phyloP scores from a whole-genome alignment of 768 basidiomycete species.

The Coprinopsis marcescibilis region DNA sequence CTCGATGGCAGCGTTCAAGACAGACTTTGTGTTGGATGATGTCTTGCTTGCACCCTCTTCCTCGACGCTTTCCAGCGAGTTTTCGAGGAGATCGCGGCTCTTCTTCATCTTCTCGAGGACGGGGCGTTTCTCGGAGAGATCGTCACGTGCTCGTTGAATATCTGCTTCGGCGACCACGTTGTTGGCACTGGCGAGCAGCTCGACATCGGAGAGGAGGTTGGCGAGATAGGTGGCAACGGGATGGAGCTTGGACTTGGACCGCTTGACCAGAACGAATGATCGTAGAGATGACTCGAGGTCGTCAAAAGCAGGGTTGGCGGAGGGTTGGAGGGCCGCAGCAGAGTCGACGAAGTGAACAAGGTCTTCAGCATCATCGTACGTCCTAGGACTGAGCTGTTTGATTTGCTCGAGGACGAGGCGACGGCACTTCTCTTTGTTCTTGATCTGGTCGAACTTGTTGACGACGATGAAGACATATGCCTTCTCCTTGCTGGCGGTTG shows the following conservation, averaged over 20 bases:
- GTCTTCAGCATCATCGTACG: slow-evolving; percentile 85
- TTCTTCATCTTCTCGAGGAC: slow-evolving; percentile 84
- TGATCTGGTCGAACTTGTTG: slow-evolving; percentile 95
- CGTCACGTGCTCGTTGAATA: slow-evolving; percentile 61
- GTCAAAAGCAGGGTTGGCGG: slow-evolving; percentile 68
- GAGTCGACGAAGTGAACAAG: slow-evolving; percentile 99
- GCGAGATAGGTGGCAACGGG: slow-evolving; percentile 89
- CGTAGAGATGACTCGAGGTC: slow-evolving; percentile 86
- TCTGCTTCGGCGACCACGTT: slow-evolving; percentile 80
- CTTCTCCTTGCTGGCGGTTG: slow-evolving; percentile 92
- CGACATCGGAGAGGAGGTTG: slow-evolving; percentile 86
- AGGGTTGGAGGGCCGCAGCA: slow-evolving; percentile 60
- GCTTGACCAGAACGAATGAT: slow-evolving; percentile 93
- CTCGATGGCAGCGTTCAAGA: slow-evolving; percentile 66
- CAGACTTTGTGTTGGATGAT: slow-evolving; percentile 44
- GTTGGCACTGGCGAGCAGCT: slow-evolving; percentile 82
- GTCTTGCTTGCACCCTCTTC: slow-evolving; percentile 62
- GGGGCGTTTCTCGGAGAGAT: slow-evolving; percentile 66
- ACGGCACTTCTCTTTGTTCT: slow-evolving; percentile 90
- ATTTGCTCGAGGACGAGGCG: slow-evolving; percentile 90
- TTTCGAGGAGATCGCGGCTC: slow-evolving; percentile 70
- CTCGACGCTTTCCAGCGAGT: slow-evolving; percentile 71
- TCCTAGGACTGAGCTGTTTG: slow-evolving; percentile 85
- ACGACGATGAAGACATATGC: slow-evolving; percentile 98
- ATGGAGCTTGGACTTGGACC: slow-evolving; percentile 92